Conservation (phyloP, 73 alveolate species). For the Paramecium pentaurelia region DNA sequence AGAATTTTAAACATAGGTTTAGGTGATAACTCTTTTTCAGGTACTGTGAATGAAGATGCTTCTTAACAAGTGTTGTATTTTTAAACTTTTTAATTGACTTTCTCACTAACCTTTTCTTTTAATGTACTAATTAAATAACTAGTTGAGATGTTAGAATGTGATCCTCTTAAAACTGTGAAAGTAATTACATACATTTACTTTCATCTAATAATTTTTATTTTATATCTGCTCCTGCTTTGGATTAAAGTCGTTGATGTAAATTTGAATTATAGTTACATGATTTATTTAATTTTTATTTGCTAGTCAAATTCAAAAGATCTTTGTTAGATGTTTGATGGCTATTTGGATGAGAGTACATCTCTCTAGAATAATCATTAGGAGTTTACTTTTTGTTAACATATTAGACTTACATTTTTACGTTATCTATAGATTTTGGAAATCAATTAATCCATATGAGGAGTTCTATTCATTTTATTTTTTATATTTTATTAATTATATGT, state of each 20-base stretch:
- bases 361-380: constrained; percentile 46
- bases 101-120: constrained; percentile 19
- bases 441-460: constrained; percentile 38
- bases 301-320: not conserved
- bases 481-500: constrained; percentile 17
- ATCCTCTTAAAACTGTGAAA: constrained; percentile 29
- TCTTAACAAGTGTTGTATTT: constrained; percentile 33
- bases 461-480: constrained; percentile 32
- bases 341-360: constrained; percentile 15
- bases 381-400: not conserved
- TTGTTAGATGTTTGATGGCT: constrained; percentile 36
- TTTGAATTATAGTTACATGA: constrained; percentile 25
- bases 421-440: not conserved
- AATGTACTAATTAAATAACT: constrained; percentile 34
- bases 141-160: constrained; percentile 11
- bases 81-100: not conserved
- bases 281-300: not conserved
- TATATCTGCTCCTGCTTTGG: constrained; percentile 37
- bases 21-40: not conserved
- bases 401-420: constrained; percentile 30
- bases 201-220: constrained; percentile 36
- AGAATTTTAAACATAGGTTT: not conserved
- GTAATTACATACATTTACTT: not conserved
- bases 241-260: constrained; percentile 12
- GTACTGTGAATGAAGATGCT: not conserved